Base-by-base conservation (phyloP, 2,329 filamentous ascomycete species). In the Colletotrichum salicis region DNA sequence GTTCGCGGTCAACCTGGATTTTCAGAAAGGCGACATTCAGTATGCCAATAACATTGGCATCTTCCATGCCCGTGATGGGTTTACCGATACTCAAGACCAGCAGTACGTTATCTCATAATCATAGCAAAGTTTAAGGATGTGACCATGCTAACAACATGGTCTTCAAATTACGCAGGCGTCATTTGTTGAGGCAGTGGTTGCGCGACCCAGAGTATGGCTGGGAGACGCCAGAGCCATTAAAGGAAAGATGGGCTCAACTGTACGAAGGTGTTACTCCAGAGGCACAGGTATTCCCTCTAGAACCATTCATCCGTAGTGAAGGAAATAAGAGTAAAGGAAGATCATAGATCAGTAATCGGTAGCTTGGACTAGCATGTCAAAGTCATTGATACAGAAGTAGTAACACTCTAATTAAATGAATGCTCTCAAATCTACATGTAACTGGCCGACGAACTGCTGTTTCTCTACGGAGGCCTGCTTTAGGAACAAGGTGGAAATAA, bases 31-130 rank as follows among this genome's bases (percentile, higher is more conserved):
- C 1, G 87, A 89, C 73, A 84, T 90, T n/a, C 85, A 87, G 70
- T 90, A 85, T 64, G 82, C 86, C 31, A 90, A 90, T 73, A 90
- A 90, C 75, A 76, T 89, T 55, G 85, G 84, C 27, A 76, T 90
- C 2, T 84, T 90, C 58, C 88, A 90, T 72, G 84, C 86, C 0
- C 80, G 88, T 1, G 86, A 84, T 12, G 84, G 82, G 0, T 90
- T 89, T 73, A 80, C 74, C 1, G 84, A 88, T 65, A 82, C 81
- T 0, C 74, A 75, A 0, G 81, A 83, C 54, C 83, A 86, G 64
- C 80, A 82, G 85, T 86, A 76, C 79, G 84, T 80, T 29, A 29
- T 29, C 5, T 5, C 27, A 29, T 29, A 29, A 29, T 29, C 27
- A 29, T 4, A 29, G 24, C 3, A 3, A 27, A 27, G 3, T 3